These are phyloP conservation scores for Aspergillus brunneoviolaceus DNA, from an alignment of 2,329 filamentous ascomycete species.

Conservation along the genomic window DNA sequence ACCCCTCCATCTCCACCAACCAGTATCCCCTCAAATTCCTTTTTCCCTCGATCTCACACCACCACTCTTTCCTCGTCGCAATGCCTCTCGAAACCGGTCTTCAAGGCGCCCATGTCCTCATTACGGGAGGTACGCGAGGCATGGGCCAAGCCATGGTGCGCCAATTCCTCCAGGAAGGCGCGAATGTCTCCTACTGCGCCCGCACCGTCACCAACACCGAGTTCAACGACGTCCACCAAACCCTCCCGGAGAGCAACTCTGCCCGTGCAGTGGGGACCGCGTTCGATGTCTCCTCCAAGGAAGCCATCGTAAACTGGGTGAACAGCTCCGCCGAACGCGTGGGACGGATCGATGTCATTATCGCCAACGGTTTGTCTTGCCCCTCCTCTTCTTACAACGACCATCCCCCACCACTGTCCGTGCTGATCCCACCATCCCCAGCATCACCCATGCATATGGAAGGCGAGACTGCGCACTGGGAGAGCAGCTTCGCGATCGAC, in stretches of 20 bases:
- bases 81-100: constrained; percentile 14
- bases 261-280: constrained; percentile 17
- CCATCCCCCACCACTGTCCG: no score
- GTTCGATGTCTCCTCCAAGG: constrained; percentile 17
- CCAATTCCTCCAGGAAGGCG: constrained; percentile 23
- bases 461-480: constrained; percentile 16
- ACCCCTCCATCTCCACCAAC: no score
- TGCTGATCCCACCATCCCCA: constrained; percentile 3
- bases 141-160: constrained; percentile 27
- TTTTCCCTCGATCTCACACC: no score
- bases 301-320: neutral
- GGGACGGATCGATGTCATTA: no score
- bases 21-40: no score
- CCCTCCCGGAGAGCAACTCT: constrained; percentile 7
- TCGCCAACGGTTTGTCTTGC: no score
- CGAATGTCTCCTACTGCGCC: constrained; percentile 24
- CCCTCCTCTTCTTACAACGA: no score
- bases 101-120: constrained; percentile 13
- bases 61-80: neutral
- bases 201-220: constrained; percentile 19
- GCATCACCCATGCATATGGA: constrained; percentile 22
- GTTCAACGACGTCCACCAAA: constrained; percentile 12
- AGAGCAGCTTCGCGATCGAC: constrained; percentile 18
- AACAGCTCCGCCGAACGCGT: no score
- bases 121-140: constrained; percentile 25